A percentile compares a stretch with the other conserved stretches of the same genome.
Evolutionary conservation across 1,284 basidiomycete genomes (phyloP).

Genomic region (Cutaneotrichosporon spelunceum): DNA sequence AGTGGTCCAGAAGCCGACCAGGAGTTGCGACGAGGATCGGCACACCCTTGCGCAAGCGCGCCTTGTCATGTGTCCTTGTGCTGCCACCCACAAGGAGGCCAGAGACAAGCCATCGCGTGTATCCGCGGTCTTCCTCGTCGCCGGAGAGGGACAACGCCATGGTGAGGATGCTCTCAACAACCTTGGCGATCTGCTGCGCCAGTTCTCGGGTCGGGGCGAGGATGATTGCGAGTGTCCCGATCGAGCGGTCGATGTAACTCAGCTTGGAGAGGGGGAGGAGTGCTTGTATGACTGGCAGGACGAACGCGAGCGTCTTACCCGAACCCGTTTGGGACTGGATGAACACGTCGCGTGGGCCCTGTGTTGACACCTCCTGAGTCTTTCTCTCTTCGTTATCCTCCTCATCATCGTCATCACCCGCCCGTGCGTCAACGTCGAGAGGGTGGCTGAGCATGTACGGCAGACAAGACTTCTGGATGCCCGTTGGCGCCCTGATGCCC

Average conservation of each 20-base stretch:
- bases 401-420: slow-evolving; percentile 6
- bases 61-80: slow-evolving; percentile 70
- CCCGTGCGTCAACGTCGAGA: slow-evolving; percentile 38
- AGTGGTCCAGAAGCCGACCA: slow-evolving; percentile 68
- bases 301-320: slow-evolving; percentile 92
- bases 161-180: slow-evolving; percentile 63
- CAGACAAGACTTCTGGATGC: slow-evolving; percentile 80
- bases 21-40: slow-evolving; percentile 70
- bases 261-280: slow-evolving; percentile 78
- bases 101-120: slow-evolving; percentile 90
- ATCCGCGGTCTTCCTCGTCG: slow-evolving; percentile 51
- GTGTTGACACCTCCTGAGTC: slow-evolving; percentile 8
- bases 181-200: slow-evolving; percentile 84
- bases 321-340: slow-evolving; percentile 98
- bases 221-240: slow-evolving; percentile 90
- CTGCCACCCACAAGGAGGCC: slow-evolving; percentile 81
- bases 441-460: slow-evolving; percentile 62
- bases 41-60: slow-evolving; percentile 66
- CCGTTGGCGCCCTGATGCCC: slow-evolving; percentile 79
- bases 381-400: slow-evolving; percentile 12
- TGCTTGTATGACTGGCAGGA: slow-evolving; percentile 93
- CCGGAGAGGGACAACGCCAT: slow-evolving; percentile 60
- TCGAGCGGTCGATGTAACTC: slow-evolving; percentile 79
- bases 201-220: slow-evolving; percentile 93
- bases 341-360: slow-evolving; percentile 70